Conservation (phyloP, 1,284 basidiomycete genomes). For the Peniophora sp. region DNA sequence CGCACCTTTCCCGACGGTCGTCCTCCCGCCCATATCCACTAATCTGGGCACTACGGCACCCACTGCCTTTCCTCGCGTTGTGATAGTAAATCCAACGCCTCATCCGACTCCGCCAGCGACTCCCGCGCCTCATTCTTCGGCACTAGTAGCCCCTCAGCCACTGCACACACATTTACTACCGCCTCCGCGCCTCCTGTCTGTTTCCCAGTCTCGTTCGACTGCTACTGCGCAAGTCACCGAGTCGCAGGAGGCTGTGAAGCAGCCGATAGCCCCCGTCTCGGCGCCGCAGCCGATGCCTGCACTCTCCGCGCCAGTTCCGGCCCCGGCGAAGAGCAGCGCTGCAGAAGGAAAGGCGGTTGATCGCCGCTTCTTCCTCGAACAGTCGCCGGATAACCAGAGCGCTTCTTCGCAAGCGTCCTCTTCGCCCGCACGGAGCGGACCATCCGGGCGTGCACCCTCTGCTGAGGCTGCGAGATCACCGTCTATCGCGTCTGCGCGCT, state of each 20-base stretch:
- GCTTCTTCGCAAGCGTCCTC: conserved; percentile 8
- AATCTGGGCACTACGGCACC: conserved; percentile 4
- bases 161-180: conserved; percentile 20
- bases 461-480: conserved; percentile 5
- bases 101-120: conserved; percentile 52
- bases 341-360: conserved; percentile 29
- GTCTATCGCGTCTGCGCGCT: conserved; percentile 3
- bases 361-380: conserved; percentile 35
- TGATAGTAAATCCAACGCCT: conserved; percentile 47
- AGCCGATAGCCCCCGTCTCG: conserved; percentile 4
- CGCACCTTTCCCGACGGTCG: conserved; percentile 19
- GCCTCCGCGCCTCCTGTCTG: conserved; percentile 10
- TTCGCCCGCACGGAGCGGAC: background rate
- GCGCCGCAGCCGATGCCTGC: conserved; percentile 1
- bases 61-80: conserved; percentile 34
- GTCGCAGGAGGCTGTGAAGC: conserved; percentile 4
- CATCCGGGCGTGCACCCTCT: too few relatives aligned
- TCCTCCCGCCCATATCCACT: conserved; percentile 22
- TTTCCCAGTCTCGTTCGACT: background rate
- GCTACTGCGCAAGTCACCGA: background rate
- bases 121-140: conserved; percentile 22
- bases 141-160: conserved; percentile 8
- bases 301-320: background rate
- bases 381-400: conserved; percentile 27
- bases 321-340: conserved; percentile 10